Percentiles rank a stretch among this genome's conserved stretches.
phyloP scores from a whole-genome alignment of 2,329 filamentous ascomycete species.

The Cladophialophora yegresii region DNA sequence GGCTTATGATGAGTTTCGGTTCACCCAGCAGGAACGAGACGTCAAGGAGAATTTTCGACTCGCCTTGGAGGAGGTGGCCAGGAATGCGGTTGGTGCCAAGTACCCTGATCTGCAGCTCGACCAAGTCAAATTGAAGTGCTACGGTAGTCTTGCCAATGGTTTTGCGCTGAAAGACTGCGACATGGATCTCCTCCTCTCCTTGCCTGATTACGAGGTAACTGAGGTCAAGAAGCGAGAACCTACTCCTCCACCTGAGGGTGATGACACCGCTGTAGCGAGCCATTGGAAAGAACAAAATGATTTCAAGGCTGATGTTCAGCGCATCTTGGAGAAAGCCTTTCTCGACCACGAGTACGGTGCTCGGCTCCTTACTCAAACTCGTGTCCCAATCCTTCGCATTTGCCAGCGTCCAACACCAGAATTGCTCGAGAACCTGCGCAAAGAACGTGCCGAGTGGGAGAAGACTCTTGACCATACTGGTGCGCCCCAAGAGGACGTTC shows the following conservation, averaged over 20 bases:
- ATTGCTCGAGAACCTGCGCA: conserved; percentile 62
- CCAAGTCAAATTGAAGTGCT: conserved; percentile 71
- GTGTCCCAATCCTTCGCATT: conserved; percentile 85
- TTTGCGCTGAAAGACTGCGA: conserved; percentile 88
- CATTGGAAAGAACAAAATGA: conserved; percentile 12
- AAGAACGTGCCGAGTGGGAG: conserved; percentile 54
- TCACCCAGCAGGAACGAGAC: conserved; percentile 56
- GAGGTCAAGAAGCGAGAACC: background rate
- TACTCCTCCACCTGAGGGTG: background rate
- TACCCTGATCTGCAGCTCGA: conserved; percentile 52
- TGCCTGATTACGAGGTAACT: conserved; percentile 48
- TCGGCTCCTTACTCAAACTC: conserved; percentile 72
- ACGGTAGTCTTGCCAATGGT: conserved; percentile 79
- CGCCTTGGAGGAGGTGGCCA: conserved; percentile 66
- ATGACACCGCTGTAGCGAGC: background rate
- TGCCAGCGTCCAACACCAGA: conserved; percentile 68
- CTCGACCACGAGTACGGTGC: conserved; percentile 73
- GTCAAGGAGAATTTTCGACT: conserved; percentile 72
- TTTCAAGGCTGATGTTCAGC: conserved; percentile 50
- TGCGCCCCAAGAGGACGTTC: background rate
- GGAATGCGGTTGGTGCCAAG: conserved; percentile 48
- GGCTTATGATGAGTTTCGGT: conserved; percentile 22
- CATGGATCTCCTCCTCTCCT: conserved; percentile 81
- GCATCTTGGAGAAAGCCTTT: conserved; percentile 73
- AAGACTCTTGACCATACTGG: conserved; percentile 7